Evolutionary conservation across 352 stramenopile genomes (phyloP), one percentile per base, ranked within the genome.

Genomic region (Phytophthora syringae): DNA sequence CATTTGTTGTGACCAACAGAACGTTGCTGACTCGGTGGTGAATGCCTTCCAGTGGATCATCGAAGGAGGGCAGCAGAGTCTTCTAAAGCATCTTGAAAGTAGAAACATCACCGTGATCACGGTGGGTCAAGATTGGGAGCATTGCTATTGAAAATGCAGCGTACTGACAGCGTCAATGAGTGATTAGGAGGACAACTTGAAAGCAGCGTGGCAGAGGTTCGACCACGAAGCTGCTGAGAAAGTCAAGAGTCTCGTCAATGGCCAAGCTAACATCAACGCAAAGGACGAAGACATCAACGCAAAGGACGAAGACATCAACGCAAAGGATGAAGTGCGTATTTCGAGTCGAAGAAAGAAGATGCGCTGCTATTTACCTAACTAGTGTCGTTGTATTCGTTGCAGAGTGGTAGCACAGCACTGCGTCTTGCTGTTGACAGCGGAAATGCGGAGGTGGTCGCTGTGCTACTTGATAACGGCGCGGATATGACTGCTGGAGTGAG

Each of bases 361-460:
- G n/a, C n/a, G n/a, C n/a, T n/a, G n/a, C n/a, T n/a, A n/a, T n/a
- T n/a, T n/a, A n/a, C n/a, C n/a, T n/a, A n/a, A n/a, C n/a, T 3
- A 3, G 11, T 37, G 32, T 37, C 12, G 16, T 36, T 15, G 16
- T n/a, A 37, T 13, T 37, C 32, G 0, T 2, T 37, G 5, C 27
- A 52, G 52, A 10, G 51, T 22, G 52, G 40, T 18, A 42, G 1
- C 18, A 52, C 52, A 2, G 11, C 52, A 25, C 20, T 50, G 22
- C 16, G 52, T 20, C 24, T 42, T 11, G 52, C 52, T 5, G 24
- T 59, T 28, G 52, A 60, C 5, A 44, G 30, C 18, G 52, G 52
- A 10, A 60, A 52, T 16, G 25, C 39, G 27, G 39, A 24, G 21
- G 16, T 48, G 4, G 52, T 32, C 1, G 7, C 5, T 3, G 39